These are phyloP conservation scores for Neofusicoccum sp. DNA, from an alignment of 2,329 filamentous ascomycete species.

Conservation along the genomic window DNA sequence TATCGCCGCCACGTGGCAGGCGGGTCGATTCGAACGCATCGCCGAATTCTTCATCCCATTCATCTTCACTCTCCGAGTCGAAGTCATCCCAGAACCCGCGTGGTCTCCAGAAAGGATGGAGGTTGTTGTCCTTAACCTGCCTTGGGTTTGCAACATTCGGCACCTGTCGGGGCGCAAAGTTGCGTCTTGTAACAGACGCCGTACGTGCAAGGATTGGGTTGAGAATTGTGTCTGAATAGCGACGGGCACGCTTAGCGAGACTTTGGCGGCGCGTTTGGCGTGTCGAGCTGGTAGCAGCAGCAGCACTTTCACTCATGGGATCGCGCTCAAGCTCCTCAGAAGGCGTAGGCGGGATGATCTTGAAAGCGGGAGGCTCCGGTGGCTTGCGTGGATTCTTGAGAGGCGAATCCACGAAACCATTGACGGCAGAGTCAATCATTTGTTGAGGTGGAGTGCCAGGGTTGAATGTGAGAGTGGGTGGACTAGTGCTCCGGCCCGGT, in stretches of 20 bases:
- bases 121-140: constrained; percentile 42
- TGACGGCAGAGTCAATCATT: constrained; percentile 18
- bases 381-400: constrained; percentile 58
- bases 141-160: constrained; percentile 22
- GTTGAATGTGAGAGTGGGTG: constrained; percentile 31
- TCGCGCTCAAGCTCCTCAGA: constrained; percentile 45
- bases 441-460: constrained; percentile 38
- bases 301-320: constrained; percentile 22
- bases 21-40: constrained; percentile 15
- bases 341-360: constrained; percentile 56
- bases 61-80: constrained; percentile 37
- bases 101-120: constrained; percentile 63
- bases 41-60: constrained; percentile 27
- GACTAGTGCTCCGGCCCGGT: not conserved
- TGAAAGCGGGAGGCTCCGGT: constrained; percentile 56
- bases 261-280: constrained; percentile 38
- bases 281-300: constrained; percentile 23
- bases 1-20: constrained; percentile 48
- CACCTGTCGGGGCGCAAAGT: constrained; percentile 23
- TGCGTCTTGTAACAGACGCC: not conserved
- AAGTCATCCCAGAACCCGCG: constrained; percentile 63
- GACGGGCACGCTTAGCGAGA: constrained; percentile 44
- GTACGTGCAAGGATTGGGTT: constrained; percentile 39
- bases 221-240: constrained; percentile 47
- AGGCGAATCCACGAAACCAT: constrained; percentile 51